Conservation (phyloP, 345 rosid species). For the Moringa oleifera region DNA sequence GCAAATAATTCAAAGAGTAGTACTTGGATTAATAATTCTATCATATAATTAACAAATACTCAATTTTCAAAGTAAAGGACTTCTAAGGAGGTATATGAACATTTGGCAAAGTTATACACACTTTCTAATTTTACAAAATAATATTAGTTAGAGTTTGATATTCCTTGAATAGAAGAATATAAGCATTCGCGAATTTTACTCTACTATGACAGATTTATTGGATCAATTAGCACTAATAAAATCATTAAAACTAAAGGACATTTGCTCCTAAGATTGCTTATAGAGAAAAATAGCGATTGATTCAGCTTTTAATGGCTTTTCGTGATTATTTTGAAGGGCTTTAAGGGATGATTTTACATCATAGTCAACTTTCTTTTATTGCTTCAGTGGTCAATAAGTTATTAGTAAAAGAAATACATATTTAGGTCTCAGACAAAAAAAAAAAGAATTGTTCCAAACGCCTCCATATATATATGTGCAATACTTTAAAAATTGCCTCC, state of each 20-base stretch:
- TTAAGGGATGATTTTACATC: neutral
- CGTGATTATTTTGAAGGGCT: neutral
- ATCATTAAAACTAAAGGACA: neutral
- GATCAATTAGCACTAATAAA: neutral
- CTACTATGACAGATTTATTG: neutral
- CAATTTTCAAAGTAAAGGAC: neutral
- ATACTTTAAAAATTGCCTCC: neutral
- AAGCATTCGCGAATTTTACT: neutral
- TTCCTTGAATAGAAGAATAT: neutral
- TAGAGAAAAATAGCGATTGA: neutral
- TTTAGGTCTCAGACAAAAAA: neutral
- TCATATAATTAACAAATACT: no score
- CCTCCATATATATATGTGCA: neutral
- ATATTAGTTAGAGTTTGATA: neutral
- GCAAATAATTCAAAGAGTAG: neutral
- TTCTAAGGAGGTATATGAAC: neutral
- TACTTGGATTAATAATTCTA: neutral
- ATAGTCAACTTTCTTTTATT: neutral
- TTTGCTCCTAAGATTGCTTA: neutral
- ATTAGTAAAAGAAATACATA: no score
- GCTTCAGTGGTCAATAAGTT: neutral
- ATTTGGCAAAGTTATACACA: neutral
- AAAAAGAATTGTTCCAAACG: neutral
- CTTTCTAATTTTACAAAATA: neutral
- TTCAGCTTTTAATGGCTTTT: neutral